These are phyloP conservation scores for Wickerhamia fluorescens DNA, from an alignment of 805 yeast species.

Conservation along the genomic window DNA sequence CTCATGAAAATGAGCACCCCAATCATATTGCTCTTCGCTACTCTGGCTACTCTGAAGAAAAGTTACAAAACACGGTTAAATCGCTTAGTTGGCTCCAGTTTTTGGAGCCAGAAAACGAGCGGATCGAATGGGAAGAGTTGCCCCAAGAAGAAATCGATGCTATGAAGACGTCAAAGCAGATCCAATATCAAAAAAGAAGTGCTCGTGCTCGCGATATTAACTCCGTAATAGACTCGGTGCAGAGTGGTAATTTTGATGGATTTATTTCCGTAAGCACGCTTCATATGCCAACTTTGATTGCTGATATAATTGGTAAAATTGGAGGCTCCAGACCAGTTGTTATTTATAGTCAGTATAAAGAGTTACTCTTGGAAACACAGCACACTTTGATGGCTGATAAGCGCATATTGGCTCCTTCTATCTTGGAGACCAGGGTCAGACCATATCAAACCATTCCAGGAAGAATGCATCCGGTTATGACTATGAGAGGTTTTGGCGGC, in stretches of 20 bases:
- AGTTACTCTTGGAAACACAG: slow-evolving; percentile 66
- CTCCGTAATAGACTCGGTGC: slow-evolving; percentile 44
- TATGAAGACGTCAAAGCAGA: slow-evolving; percentile 52
- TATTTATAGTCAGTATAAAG: slow-evolving; percentile 76
- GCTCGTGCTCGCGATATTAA: slow-evolving; percentile 48
- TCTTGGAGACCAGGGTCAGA: slow-evolving; percentile 75
- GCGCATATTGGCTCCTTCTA: slow-evolving; percentile 73
- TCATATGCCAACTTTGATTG: slow-evolving; percentile 58
- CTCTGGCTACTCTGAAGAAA: slow-evolving; percentile 54
- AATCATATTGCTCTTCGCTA: slow-evolving; percentile 65
- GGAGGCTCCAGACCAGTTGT: slow-evolving; percentile 88
- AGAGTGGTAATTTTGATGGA: slow-evolving; percentile 60
- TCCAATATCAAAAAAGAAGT: slow-evolving; percentile 61
- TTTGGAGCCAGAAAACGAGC: slow-evolving; percentile 65
- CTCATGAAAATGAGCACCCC: slow-evolving; percentile 92
- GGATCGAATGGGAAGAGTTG: slow-evolving; percentile 39
- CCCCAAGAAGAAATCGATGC: slow-evolving; percentile 46
- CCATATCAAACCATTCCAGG: slow-evolving; percentile 92
- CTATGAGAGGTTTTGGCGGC: slow-evolving; percentile 90
- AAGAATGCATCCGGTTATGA: slow-evolving; percentile 91
- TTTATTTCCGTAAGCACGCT: slow-evolving; percentile 68
- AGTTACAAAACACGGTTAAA: slow-evolving; percentile 49
- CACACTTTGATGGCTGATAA: slow-evolving; percentile 60
- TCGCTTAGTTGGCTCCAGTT: slow-evolving; percentile 74
- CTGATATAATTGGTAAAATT: slow-evolving; percentile 52